These are phyloP conservation scores for Metarhizium humberi DNA, from an alignment of 2,329 filamentous ascomycete species.

Conservation along the genomic window DNA sequence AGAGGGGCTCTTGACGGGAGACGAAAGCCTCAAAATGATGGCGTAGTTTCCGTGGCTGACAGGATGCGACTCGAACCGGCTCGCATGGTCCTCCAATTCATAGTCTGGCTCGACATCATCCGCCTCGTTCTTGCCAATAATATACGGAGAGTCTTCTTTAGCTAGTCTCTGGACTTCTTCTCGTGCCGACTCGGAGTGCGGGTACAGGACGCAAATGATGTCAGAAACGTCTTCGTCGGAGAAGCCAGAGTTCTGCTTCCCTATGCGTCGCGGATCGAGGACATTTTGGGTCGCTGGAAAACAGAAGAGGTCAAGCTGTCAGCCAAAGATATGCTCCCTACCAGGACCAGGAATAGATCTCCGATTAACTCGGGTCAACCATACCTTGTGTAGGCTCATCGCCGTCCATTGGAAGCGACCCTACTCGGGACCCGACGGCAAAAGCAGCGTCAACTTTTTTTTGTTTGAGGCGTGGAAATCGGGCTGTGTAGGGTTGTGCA, in stretches of 20 bases:
- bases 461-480: neutral
- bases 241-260: slow-evolving; percentile 74
- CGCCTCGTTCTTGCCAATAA: slow-evolving; percentile 38
- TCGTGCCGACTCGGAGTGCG: slow-evolving; percentile 63
- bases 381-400: slow-evolving; percentile 35
- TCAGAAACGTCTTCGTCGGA: slow-evolving; percentile 76
- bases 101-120: slow-evolving; percentile 43
- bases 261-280: slow-evolving; percentile 70
- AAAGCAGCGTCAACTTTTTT: neutral
- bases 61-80: slow-evolving; percentile 33
- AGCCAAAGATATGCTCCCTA: neutral
- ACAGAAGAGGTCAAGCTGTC: neutral
- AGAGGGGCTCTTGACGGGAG: slow-evolving; percentile 55
- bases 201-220: slow-evolving; percentile 81
- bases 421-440: slow-evolving; percentile 3
- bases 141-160: slow-evolving; percentile 35
- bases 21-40: slow-evolving; percentile 73
- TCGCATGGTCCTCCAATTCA: slow-evolving; percentile 38
- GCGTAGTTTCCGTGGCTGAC: slow-evolving; percentile 50
- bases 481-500: neutral
- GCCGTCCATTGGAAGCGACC: slow-evolving; percentile 31
- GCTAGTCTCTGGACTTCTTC: slow-evolving; percentile 53
- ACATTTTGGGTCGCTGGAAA: slow-evolving; percentile 28
- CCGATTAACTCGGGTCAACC: neutral
- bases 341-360: too few species aligned